phyloP scores from a whole-genome alignment of 1,284 basidiomycete genomes.

The Neotropicomus parvogracilis region DNA sequence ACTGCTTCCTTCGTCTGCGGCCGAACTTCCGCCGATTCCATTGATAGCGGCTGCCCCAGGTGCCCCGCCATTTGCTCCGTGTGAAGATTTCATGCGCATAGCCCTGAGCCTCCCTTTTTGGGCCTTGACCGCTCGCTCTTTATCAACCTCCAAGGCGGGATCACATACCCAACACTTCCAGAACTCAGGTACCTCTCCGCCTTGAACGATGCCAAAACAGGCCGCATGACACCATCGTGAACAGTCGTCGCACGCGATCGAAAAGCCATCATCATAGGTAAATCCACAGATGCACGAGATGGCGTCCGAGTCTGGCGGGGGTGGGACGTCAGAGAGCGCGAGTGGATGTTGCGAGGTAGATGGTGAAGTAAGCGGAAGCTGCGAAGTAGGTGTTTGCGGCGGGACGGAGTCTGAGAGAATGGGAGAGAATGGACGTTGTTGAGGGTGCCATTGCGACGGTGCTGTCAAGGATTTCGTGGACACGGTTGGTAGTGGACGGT shows the following conservation, averaged over 20 bases:
- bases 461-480: slow-evolving; percentile 13
- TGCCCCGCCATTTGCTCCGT: slow-evolving; percentile 20
- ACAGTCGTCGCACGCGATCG: slow-evolving; percentile 89
- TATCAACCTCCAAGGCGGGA: slow-evolving; percentile 42
- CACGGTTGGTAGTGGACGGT: slow-evolving; percentile 5
- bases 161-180: slow-evolving; percentile 65
- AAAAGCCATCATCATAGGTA: slow-evolving; percentile 85
- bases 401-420: slow-evolving; percentile 8
- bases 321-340: slow-evolving; percentile 15
- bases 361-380: slow-evolving; percentile 17
- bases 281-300: slow-evolving; percentile 74
- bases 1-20: slow-evolving; percentile 16
- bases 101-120: slow-evolving; percentile 38
- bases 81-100: slow-evolving; percentile 27
- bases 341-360: slow-evolving; percentile 24
- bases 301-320: slow-evolving; percentile 40
- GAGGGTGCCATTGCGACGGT: slow-evolving; percentile 17
- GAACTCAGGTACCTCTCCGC: slow-evolving; percentile 68
- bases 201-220: slow-evolving; percentile 74
- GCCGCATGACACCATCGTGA: slow-evolving; percentile 88
- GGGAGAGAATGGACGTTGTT: slow-evolving; percentile 26
- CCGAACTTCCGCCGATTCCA: slow-evolving; percentile 12
- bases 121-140: slow-evolving; percentile 44
- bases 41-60: slow-evolving; percentile 13
- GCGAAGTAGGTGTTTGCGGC: slow-evolving; percentile 17